A percentile compares a stretch with the other conserved stretches of the same genome.
Conservation (phyloP, 306 rosid species). For the Amphicarpaea edgeworthii region DNA sequence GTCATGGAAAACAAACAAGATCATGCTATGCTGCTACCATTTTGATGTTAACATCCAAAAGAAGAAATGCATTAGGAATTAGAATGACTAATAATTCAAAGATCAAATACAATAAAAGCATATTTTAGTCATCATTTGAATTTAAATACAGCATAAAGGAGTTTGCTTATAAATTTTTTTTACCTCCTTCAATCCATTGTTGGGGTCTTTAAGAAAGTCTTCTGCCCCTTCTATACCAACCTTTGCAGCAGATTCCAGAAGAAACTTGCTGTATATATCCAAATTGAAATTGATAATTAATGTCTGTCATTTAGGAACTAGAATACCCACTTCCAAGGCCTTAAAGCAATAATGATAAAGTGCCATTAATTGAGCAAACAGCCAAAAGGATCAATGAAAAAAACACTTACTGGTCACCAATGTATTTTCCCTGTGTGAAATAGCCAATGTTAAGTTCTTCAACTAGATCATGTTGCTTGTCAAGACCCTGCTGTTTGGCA, state of each 20-base stretch:
- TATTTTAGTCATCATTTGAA: slow-evolving; percentile 23
- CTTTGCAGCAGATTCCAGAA: slow-evolving; percentile 76
- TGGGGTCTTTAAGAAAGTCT: slow-evolving; percentile 79
- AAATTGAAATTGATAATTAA: slow-evolving; percentile 44
- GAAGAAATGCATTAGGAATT: neutral
- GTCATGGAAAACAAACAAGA: slow-evolving; percentile 37
- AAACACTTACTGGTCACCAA: slow-evolving; percentile 76
- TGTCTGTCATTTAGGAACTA: slow-evolving; percentile 27
- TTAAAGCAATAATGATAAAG: neutral
- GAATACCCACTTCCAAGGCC: slow-evolving; percentile 9
- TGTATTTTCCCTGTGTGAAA: slow-evolving; percentile 85
- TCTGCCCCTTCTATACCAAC: slow-evolving; percentile 83
- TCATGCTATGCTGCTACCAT: neutral
- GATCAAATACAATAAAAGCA: neutral
- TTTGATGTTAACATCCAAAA: neutral
- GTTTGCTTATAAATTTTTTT: neutral
- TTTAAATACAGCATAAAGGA: slow-evolving; percentile 28
- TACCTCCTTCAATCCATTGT: slow-evolving; percentile 86
- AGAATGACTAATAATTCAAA: slow-evolving; percentile 5
- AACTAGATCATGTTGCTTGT: slow-evolving; percentile 82
- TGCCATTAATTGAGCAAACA: neutral
- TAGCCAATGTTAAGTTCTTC: slow-evolving; percentile 80
- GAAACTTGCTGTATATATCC: slow-evolving; percentile 78
- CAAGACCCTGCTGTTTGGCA: slow-evolving; percentile 76
- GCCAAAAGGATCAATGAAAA: neutral